Evolutionary conservation across 805 yeast species (phyloP), one percentile per base, ranked within the genome.

Genomic region (Candida montana): DNA sequence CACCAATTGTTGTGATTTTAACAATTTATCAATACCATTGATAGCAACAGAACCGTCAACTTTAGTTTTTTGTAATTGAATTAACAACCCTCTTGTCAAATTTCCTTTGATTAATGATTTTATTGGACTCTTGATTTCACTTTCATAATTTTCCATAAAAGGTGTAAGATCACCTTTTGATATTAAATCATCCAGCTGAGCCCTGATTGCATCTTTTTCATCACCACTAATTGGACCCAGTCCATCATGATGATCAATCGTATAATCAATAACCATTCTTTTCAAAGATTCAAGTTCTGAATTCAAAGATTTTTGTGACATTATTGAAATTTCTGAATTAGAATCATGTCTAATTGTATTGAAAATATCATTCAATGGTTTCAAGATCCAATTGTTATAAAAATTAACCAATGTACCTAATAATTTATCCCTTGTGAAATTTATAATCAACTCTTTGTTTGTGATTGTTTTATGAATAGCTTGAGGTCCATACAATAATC

Each of bases 21-120:
- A 71, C 50, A 91, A 67, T 35, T 84, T 82, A 62, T 93, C 98
- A 47, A 93, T 90, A 8, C 98, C 98, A 51, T 75, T 77, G 46
- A 91, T 75, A 0, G 96, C 98, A 5, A 89, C 67, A 29, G 85
- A 89, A 8, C 95, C 96, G 59, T 91, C 99, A 7, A 93, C 97
- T 62, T 91, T 91, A 11, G 95, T 83, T 63, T 93, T 91, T 61
- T 91, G 99, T n/a, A 93, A 69, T 61, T 93, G 98, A 47, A 91
- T 90, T 54, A 93, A 65, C 35, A 93, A 61, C 13, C 90, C 79
- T 41, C 95, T 72, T 8, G 89, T 62, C 49, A 91, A 71, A 42
- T 80, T 77, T 4, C 98, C 99, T 12, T 64, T 62, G 2, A 65
- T 42, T 3, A 89, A 44, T 29, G 81, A 79, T 41, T 68, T 71